These are phyloP conservation scores for Globisporangium parvum DNA, from an alignment of 352 stramenopile species.

Conservation along the genomic window DNA sequence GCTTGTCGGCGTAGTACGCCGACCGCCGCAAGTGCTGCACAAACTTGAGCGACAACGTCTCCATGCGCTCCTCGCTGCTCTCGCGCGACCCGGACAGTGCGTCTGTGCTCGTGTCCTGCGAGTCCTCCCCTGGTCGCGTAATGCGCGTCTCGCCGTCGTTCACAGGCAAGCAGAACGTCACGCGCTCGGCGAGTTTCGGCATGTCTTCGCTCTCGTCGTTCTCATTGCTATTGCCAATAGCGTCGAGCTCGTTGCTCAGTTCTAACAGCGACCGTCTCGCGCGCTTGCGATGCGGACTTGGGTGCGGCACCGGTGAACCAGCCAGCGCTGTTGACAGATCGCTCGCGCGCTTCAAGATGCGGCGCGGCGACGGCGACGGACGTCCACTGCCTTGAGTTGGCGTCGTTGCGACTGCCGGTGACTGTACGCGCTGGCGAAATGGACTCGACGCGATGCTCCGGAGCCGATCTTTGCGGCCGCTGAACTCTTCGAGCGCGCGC, in stretches of 20 bases:
- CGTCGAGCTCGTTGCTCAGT: constrained; percentile 25
- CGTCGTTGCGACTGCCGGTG: constrained; percentile 11
- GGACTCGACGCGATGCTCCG: constrained; percentile 31
- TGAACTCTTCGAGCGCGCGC: constrained; percentile 52
- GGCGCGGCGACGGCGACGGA: constrained; percentile 25
- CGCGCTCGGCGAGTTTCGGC: constrained; percentile 40
- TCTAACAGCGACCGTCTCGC: constrained; percentile 34
- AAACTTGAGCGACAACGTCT: constrained; percentile 44
- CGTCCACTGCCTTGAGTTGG: constrained; percentile 5
- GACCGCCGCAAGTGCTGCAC: constrained; percentile 58
- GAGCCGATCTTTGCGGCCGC: constrained; percentile 29
- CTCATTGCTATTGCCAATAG: constrained; percentile 9
- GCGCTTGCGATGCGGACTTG: constrained; percentile 39
- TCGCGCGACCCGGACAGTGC: constrained; percentile 18
- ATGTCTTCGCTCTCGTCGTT: background rate
- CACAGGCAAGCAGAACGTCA: constrained; percentile 46
- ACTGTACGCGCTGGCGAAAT: constrained; percentile 23
- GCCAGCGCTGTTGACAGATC: constrained; percentile 5
- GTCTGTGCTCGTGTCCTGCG: constrained; percentile 21
- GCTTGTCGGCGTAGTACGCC: constrained; percentile 56
- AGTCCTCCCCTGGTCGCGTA: constrained; percentile 47
- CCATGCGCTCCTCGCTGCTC: constrained; percentile 34
- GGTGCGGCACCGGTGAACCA: constrained; percentile 18
- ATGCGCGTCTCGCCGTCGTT: constrained; percentile 30
- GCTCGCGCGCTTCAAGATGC: constrained; percentile 30